Evolutionary conservation across 2,329 filamentous ascomycete species (phyloP), one percentile per base, ranked within the genome.

Genomic region (Colletotrichum karsti): DNA sequence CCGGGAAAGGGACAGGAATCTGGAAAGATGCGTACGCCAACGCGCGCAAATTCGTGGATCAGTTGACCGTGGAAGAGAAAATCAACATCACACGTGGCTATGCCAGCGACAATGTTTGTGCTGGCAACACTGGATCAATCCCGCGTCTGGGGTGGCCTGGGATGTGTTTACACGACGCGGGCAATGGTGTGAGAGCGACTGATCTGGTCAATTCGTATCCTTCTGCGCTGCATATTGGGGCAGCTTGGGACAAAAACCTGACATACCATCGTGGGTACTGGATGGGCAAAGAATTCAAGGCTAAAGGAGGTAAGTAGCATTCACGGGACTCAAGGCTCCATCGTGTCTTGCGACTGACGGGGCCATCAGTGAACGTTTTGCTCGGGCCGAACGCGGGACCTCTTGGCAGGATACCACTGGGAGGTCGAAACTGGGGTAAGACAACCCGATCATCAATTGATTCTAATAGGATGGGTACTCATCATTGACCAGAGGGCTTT

Each of bases 31-130:
- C 90, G 44, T 92, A 91, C 73, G 77, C 78, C 50, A 88, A 85
- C 69, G 90, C 90, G 2, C 80, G 84, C 28, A 75, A 78, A 1
- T 77, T 92, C 2, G 90, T 92, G 7, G 78, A 79, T 37, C 84
- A 87, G 60, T 88, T 92, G 86, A 92, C 90, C 0, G 76, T 92
- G 3, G 89, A 90, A 12, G 90, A 92, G 73, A 92, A 90, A 74
- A 87, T 79, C 26, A 85, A 86, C 67, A 80, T 85, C 24, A 72
- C 76, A 0, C 72, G 79, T 7, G 75, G 63, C 7, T 84, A 5
- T 50, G 73, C 12, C 75, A 81, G 3, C 71, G 84, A 20, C 70
- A 86, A 84, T 68, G 74, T 77, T 12, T 86, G 84, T 62, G 80
- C 82, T 5, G 83, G 84, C 2, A 84, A 81, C 60, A 84, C 83